Evolutionary conservation across 306 rosid species (phyloP).

Genomic region (Trichosanthes cucumerina): DNA sequence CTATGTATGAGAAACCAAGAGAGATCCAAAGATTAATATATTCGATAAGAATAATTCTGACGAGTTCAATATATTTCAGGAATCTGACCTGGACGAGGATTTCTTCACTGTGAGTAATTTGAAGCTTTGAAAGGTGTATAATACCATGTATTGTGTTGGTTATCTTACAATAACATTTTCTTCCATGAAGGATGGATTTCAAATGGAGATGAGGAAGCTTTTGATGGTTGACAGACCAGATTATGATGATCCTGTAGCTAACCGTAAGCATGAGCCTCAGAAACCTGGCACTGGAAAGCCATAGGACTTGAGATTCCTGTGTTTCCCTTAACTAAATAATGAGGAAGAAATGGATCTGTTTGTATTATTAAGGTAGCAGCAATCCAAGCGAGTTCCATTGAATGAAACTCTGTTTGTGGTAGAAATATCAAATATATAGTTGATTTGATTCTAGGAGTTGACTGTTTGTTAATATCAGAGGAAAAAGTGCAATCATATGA

Average conservation of each 20-base stretch:
- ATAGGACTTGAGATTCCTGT: background rate
- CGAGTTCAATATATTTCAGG: background rate
- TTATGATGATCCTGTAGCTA: background rate
- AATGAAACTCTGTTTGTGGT: background rate
- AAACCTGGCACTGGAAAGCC: background rate
- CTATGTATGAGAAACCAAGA: background rate
- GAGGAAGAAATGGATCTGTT: background rate
- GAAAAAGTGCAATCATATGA: background rate
- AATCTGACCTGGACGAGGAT: background rate
- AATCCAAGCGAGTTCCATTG: background rate
- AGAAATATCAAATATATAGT: background rate
- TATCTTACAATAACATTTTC: background rate
- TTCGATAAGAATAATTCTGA: background rate
- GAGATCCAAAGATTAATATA: background rate
- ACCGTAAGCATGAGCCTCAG: background rate
- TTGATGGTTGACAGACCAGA: background rate
- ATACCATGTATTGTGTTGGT: background rate
- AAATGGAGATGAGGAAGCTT: background rate
- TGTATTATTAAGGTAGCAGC: background rate
- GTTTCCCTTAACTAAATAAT: background rate
- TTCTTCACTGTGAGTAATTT: background rate
- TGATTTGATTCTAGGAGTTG: background rate
- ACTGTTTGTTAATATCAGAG: background rate
- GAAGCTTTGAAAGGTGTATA: background rate
- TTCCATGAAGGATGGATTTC: slow-evolving; percentile 6